Percentiles rank a stretch among this genome's conserved stretches.
phyloP scores from a whole-genome alignment of 768 basidiomycete genomes.

The Calocybe cyanea region DNA sequence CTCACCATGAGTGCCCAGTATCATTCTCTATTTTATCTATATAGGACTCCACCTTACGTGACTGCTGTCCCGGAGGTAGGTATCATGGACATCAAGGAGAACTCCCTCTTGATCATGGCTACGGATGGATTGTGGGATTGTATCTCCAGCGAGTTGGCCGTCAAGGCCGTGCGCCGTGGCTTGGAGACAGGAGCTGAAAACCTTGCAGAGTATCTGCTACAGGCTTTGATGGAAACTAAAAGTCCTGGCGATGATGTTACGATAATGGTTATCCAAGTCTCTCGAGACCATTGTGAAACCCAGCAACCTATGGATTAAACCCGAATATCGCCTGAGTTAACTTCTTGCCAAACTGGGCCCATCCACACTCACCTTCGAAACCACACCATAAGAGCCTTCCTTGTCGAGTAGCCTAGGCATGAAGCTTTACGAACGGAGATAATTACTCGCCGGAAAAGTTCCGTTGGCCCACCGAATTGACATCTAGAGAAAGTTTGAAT shows the following conservation, averaged over 20 bases:
- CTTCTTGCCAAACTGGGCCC: neutral
- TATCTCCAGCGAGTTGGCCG: conserved; percentile 44
- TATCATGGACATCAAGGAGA: conserved; percentile 27
- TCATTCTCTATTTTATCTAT: conserved; percentile 32
- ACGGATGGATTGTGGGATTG: conserved; percentile 58
- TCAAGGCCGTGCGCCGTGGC: conserved; percentile 32
- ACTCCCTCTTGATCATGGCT: conserved; percentile 46
- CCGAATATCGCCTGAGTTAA: neutral
- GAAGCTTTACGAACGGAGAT: no score
- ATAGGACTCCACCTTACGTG: conserved; percentile 59
- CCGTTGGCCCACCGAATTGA: no score
- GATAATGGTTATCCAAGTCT: conserved; percentile 24
- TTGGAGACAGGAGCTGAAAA: conserved; percentile 17
- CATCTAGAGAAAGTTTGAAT: no score
- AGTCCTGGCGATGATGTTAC: conserved; percentile 34
- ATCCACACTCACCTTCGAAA: neutral
- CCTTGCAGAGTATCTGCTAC: conserved; percentile 26
- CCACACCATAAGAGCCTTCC: neutral
- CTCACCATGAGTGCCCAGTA: conserved; percentile 33
- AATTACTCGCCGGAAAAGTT: no score
- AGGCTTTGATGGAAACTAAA: conserved; percentile 18
- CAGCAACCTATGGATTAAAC: neutral
- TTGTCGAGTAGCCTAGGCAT: neutral
- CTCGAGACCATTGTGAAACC: neutral
- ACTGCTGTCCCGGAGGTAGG: conserved; percentile 50